Conservation (phyloP, 495 filamentous ascomycete genomes). For the Neurospora sp. region DNA sequence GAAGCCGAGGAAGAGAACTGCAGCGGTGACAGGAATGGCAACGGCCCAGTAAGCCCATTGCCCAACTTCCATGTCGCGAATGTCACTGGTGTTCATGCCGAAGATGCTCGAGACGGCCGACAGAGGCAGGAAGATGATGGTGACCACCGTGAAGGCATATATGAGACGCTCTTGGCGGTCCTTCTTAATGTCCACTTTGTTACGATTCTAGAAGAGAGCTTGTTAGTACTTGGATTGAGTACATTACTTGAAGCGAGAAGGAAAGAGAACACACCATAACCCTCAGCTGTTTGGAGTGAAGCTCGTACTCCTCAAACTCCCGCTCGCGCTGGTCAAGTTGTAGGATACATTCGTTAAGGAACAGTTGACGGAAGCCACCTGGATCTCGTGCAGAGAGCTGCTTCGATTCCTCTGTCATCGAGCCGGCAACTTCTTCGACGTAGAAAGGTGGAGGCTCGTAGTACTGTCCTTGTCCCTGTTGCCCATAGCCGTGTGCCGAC, state of each 20-base stretch:
- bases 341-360: slow-evolving; percentile 17
- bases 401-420: slow-evolving; percentile 4
- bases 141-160: slow-evolving; percentile 52
- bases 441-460: background rate
- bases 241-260: background rate
- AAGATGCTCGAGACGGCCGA: slow-evolving; percentile 54
- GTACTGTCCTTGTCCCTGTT: background rate
- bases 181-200: slow-evolving; percentile 28
- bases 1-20: slow-evolving; percentile 27
- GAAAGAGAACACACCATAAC: slow-evolving; percentile 10
- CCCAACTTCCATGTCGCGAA: slow-evolving; percentile 36
- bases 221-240: background rate
- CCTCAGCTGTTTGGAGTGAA: slow-evolving; percentile 6
- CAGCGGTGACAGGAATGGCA: slow-evolving; percentile 33
- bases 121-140: slow-evolving; percentile 51
- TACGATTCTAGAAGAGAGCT: slow-evolving; percentile 15
- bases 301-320: slow-evolving; percentile 9
- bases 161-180: slow-evolving; percentile 39
- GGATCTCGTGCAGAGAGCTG: slow-evolving; percentile 17
- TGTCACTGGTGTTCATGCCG: slow-evolving; percentile 47
- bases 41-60: slow-evolving; percentile 43
- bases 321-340: slow-evolving; percentile 4
- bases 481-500: background rate
- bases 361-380: slow-evolving; percentile 18
- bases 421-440: background rate